Conservation (phyloP, 1,139 yeast species). For the Meyerozyma guilliermondii region DNA sequence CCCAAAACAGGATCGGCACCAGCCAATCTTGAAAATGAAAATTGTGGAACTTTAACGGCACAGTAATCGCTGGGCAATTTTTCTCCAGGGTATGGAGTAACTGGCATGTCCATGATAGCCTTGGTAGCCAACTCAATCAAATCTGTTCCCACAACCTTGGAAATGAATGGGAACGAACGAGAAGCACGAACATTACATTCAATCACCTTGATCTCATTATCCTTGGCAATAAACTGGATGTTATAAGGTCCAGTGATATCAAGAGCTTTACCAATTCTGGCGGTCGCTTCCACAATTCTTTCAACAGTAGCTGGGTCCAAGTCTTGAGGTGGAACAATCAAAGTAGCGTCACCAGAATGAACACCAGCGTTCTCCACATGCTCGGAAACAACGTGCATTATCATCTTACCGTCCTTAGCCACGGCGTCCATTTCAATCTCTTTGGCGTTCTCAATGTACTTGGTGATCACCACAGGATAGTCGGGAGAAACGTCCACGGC, state of each 20-base stretch:
- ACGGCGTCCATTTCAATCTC: constrained; percentile 99
- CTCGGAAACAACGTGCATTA: constrained; percentile 97
- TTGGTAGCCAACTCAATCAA: constrained; percentile 96
- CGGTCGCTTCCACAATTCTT: constrained; percentile 91
- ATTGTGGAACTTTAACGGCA: constrained; percentile 97
- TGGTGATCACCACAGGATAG: constrained; percentile 96
- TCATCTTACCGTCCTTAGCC: constrained; percentile 88
- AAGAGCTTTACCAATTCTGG: constrained; percentile 92
- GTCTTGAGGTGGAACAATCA: constrained; percentile 96
- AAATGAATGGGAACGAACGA: constrained; percentile 96
- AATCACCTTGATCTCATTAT: constrained; percentile 90
- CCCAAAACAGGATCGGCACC: constrained; percentile 99
- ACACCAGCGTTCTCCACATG: constrained; percentile 99
- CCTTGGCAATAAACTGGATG: constrained; percentile 92
- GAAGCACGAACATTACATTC: constrained; percentile 99
- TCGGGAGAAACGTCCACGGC: constrained; percentile 98
- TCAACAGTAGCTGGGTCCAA: constrained; percentile 86
- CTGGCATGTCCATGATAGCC: constrained; percentile 87
- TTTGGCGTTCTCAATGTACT: constrained; percentile 94
- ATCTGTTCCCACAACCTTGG: constrained; percentile 96
- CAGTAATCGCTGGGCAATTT: constrained; percentile 89
- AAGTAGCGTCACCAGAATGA: constrained; percentile 98
- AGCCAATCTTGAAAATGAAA: constrained; percentile 93
- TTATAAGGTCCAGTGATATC: constrained; percentile 98
- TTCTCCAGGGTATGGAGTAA: constrained; percentile 84